Percentiles rank a stretch among this genome's conserved stretches.
phyloP scores from a whole-genome alignment of 345 rosid species.

The Orychophragmus violaceus region DNA sequence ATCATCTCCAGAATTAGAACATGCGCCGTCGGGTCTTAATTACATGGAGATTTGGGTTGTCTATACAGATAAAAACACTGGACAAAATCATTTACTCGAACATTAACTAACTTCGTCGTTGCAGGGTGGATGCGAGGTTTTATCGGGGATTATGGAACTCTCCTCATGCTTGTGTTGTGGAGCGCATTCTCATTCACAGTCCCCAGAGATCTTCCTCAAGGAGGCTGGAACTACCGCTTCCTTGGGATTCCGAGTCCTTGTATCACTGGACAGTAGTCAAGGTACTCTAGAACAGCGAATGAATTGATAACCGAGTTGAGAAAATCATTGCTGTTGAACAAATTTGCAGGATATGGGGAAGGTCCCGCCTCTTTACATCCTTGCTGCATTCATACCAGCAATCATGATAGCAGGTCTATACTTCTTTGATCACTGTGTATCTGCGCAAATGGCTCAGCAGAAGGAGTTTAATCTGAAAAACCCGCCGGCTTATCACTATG shows the following conservation, averaged over 20 bases:
- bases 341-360: conserved; percentile 61
- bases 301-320: no score
- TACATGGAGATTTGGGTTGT: no score
- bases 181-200: conserved; percentile 50
- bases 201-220: conserved; percentile 58
- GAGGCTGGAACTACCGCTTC: conserved; percentile 57
- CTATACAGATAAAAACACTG: no score
- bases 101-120: neutral
- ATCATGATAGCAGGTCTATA: conserved; percentile 70
- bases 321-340: neutral
- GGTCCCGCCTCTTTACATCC: conserved; percentile 52
- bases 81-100: conserved; percentile 62
- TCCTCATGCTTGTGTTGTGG: conserved; percentile 75
- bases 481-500: conserved; percentile 76
- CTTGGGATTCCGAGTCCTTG: conserved; percentile 30
- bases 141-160: conserved; percentile 79
- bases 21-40: no score
- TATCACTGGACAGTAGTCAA: conserved; percentile 72
- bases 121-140: conserved; percentile 64
- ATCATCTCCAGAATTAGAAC: no score
- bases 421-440: conserved; percentile 76
- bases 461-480: conserved; percentile 77
- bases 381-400: conserved; percentile 70
- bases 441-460: conserved; percentile 79
- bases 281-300: conserved; percentile 29